These are phyloP conservation scores for Vigna angularis DNA, from an alignment of 306 rosid species.

Conservation along the genomic window DNA sequence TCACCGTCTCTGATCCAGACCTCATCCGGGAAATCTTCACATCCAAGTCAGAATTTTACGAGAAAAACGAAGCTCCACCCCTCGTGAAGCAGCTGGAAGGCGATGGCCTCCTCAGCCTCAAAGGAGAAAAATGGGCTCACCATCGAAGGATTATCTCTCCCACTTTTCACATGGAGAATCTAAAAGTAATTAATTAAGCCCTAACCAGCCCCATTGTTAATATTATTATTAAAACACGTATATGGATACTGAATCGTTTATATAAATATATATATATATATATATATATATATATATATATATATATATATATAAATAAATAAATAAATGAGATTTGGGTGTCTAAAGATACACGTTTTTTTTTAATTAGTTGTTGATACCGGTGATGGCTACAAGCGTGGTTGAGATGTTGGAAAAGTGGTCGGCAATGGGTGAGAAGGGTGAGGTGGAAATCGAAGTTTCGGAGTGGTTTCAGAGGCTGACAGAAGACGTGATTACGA, in stretches of 20 bases:
- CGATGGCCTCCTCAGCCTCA: slow-evolving; percentile 94
- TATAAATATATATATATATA: neutral
- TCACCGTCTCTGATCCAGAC: slow-evolving; percentile 89
- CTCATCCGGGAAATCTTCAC: slow-evolving; percentile 86
- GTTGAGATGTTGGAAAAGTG: slow-evolving; percentile 82
- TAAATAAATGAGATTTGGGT: neutral
- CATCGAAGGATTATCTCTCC: slow-evolving; percentile 88
- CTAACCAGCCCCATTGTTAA: neutral
- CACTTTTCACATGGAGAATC: slow-evolving; percentile 92
- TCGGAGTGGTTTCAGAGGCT: slow-evolving; percentile 79
- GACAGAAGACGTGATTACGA: slow-evolving; percentile 82
- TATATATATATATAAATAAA: neutral
- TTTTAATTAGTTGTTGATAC: slow-evolving; percentile 67
- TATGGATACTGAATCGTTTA: too few relatives aligned
- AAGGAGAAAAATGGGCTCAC: slow-evolving; percentile 95
- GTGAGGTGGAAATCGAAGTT: slow-evolving; percentile 91
- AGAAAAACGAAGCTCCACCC: slow-evolving; percentile 95
- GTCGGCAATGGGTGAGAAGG: slow-evolving; percentile 56
- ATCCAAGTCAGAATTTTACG: slow-evolving; percentile 83
- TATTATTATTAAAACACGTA: neutral
- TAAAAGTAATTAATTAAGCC: slow-evolving; percentile 59
- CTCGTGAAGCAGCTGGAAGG: slow-evolving; percentile 96
- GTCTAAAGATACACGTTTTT: neutral
- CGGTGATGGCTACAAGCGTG: slow-evolving; percentile 81
- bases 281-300: too few relatives aligned